These are phyloP conservation scores for Tetramitus jugosus DNA, from an alignment of 208 protist species.

Conservation along the genomic window DNA sequence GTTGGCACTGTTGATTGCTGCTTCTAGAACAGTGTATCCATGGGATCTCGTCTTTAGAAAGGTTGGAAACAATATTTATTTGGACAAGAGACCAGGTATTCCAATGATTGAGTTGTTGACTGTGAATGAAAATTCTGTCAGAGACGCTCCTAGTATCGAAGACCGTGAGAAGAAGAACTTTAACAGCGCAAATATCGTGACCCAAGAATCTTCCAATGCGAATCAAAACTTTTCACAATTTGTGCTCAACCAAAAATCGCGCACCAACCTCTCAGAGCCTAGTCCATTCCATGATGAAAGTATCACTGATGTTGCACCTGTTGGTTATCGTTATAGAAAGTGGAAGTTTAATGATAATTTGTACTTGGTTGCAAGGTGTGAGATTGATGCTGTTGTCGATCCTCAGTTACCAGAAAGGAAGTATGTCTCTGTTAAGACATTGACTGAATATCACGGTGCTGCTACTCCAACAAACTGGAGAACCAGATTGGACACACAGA, in stretches of 20 bases:
- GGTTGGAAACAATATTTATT: neutral
- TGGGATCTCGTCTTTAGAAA: constrained; percentile 1
- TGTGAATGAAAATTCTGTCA: constrained; percentile 3
- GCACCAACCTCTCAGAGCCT: neutral
- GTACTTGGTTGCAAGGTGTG: neutral
- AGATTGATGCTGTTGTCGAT: neutral
- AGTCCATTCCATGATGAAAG: neutral
- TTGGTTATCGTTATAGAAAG: neutral
- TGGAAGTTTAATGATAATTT: neutral
- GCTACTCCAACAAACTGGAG: neutral
- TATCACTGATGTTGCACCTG: neutral
- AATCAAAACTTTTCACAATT: neutral
- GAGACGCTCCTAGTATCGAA: neutral
- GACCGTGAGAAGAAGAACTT: neutral
- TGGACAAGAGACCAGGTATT: neutral
- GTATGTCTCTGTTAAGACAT: neutral
- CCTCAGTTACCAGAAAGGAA: neutral
- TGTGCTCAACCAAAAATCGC: neutral
- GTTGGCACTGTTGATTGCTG: neutral
- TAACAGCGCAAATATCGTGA: neutral
- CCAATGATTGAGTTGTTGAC: neutral
- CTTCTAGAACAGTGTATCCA: neutral
- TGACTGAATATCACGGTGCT: neutral
- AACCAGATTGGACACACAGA: neutral
- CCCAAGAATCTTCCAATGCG: neutral